Evolutionary conservation across 2,329 filamentous ascomycete species (phyloP), one percentile per base, ranked within the genome.

Genomic region (Clarireedia paspali): DNA sequence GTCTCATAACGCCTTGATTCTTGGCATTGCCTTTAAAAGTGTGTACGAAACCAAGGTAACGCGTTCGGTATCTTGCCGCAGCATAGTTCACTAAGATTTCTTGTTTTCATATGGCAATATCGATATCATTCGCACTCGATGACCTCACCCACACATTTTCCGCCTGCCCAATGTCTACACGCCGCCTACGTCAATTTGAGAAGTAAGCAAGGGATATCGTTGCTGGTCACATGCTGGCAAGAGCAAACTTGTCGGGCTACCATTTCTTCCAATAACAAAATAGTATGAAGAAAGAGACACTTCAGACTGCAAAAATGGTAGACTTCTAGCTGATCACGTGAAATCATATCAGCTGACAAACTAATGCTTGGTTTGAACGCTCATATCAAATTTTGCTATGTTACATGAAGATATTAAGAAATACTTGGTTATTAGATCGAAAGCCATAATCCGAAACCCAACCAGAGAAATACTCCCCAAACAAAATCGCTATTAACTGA

Each of bases 141-240:
- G 53, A 55, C 40, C 53, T 55, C 53, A 50, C 39, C 34, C 20
- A 26, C 9, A 4, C 34, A 12, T 39, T 42, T n/a, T 7, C 6
- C 7, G 17, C 6, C 14, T 14, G 44, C 15, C 15, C 20, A 15
- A 47, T 14, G 20, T 17, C 5, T 15, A 36, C 20, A 40, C 20
- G 53, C 39, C 53, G 14, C 42, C 10, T 50, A 55, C 53, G 53
- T 55, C 53, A 55, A 27, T 50, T 55, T 23, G 14, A 12, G 17
- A 17, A 20, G 9, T 9, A 42, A 5, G 12, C 46, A 50, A 36
- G 26, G 12, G 12, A 17, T 14, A 14, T 50, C n/a, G 26, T 20
- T 7, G 30, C 17, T 44, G 4, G n/a, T 23, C 39, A 12, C 1
- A 20, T 9, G 23, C 3, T 39, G 27, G 27, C 7, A 50, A 2